Evolutionary conservation across 257 asterid species (phyloP).

Genomic region (Solanum raphanifolium): DNA sequence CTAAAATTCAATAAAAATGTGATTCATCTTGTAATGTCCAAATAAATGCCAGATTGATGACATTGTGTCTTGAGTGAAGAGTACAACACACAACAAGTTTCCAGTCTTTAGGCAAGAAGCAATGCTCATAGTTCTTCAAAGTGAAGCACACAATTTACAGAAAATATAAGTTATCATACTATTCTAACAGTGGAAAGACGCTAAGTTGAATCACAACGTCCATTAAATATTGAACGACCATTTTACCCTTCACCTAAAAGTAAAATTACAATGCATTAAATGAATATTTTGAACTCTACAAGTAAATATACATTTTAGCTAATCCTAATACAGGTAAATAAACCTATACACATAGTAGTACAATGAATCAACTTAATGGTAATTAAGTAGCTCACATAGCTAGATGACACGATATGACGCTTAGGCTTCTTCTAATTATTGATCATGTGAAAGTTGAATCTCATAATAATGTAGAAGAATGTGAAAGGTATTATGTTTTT

Average conservation of each 20-base stretch:
- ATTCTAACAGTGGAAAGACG: neutral
- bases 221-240: neutral
- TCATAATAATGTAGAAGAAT: neutral
- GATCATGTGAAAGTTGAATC: neutral
- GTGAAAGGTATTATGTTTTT: neutral
- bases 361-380: neutral
- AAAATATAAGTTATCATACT: neutral
- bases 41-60: neutral
- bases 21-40: neutral
- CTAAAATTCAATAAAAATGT: constrained; percentile 5
- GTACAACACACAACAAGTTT: neutral
- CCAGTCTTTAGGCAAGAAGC: neutral
- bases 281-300: neutral
- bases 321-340: neutral
- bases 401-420: neutral
- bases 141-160: neutral
- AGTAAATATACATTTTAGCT: neutral
- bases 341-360: neutral
- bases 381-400: neutral
- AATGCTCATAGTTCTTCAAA: neutral
- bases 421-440: neutral
- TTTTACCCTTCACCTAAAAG: neutral
- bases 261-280: neutral
- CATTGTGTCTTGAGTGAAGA: neutral
- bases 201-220: neutral